Base-by-base conservation (phyloP, 345 rosid species). In the Citrus unshiu region DNA sequence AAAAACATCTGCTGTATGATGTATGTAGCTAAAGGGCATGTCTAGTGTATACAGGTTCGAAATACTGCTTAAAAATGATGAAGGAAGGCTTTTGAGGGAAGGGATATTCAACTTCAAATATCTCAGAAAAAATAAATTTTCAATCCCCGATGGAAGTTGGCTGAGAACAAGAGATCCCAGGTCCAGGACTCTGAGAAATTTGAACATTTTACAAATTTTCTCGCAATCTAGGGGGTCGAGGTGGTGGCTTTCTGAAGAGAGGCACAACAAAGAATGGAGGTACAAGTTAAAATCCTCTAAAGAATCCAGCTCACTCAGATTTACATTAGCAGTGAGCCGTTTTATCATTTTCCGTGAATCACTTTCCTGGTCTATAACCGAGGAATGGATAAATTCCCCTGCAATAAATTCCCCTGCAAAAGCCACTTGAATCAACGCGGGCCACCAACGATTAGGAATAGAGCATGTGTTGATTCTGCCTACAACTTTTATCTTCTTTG, bases 31-130 rank as follows among this genome's bases (percentile, higher is more conserved):
- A 21, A 4, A 32, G 13, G 64, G 32, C 75, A 72, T 56, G 60
- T 32, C 75, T 4, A 57, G 49, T 22, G 49, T 72, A n/a, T 7
- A 56, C 19, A 72, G 65, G 65, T 72, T 30, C 49, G 32, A 18
- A 22, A 57, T 29, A 3, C 34, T 57, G 49, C 66, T 46, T 46
- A 46, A 58, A 35, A 73, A 9, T 59, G 37, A 37, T 73, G 77
- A 37, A 14, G 66, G 77, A 59, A 73, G 40, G n/a, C 35, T 59
- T 59, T 30, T 59, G 67, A 73, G 66, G 0, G 77, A 73, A 57
- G 76, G 65, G 10, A 57, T 57, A 58, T 58, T 35, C 49, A 73
- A 35, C 54, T 22, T 58, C 24, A 73, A 58, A 35, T 73, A 73
- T 46, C 51, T 73, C 62, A 73, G 7, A 35, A 34, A 64, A 35